Conservation (phyloP, 2,329 filamentous ascomycete genomes). For the Penicillium hordei region DNA sequence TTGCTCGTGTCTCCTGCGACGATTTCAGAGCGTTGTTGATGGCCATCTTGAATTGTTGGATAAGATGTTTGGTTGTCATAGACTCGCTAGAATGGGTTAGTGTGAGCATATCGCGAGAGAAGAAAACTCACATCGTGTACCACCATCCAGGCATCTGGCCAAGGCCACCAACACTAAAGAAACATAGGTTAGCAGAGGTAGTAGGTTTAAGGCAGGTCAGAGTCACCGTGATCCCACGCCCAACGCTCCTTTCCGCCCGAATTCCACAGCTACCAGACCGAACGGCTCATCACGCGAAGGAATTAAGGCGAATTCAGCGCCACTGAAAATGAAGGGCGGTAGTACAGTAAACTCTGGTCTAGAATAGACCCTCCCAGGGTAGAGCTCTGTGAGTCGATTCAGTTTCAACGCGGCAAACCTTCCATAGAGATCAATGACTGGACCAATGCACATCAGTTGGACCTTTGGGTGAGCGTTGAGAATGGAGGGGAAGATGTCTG, state of each 20-base stretch:
- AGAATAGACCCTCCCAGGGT: conserved; percentile 64
- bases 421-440: conserved; percentile 67
- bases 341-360: conserved; percentile 67
- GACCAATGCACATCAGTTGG: conserved; percentile 64
- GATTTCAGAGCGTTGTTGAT: conserved; percentile 58
- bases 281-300: conserved; percentile 70
- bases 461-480: conserved; percentile 60
- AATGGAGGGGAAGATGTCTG: conserved; percentile 65
- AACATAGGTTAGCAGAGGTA: background rate
- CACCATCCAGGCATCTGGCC: conserved; percentile 71
- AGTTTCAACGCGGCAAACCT: conserved; percentile 67
- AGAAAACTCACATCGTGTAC: conserved; percentile 55
- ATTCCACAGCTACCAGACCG: conserved; percentile 67
- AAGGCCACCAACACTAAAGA: conserved; percentile 58
- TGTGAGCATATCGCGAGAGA: background rate
- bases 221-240: conserved; percentile 57
- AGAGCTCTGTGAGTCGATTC: conserved; percentile 62
- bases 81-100: conserved; percentile 47
- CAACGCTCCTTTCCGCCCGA: conserved; percentile 66
- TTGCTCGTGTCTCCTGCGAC: conserved; percentile 55
- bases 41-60: conserved; percentile 64
- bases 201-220: background rate
- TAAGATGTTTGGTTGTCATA: conserved; percentile 60
- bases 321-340: conserved; percentile 65
- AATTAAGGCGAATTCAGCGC: conserved; percentile 68